These are phyloP conservation scores for Phymatotrichopsis omnivora DNA, from an alignment of 2,329 filamentous ascomycete genomes.

Conservation along the genomic window DNA sequence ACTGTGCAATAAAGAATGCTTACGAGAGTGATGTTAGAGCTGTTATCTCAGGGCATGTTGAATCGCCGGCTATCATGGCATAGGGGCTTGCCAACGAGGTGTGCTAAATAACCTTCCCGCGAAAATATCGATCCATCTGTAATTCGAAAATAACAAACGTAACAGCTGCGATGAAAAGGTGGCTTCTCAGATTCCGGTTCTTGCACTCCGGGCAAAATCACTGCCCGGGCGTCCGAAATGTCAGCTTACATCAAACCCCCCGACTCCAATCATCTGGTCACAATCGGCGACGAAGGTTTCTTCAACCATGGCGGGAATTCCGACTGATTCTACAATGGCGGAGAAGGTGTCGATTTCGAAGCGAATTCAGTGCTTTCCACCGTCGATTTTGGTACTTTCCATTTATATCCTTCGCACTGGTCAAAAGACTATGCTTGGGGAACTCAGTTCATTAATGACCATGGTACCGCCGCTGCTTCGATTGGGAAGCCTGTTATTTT, in stretches of 20 bases:
- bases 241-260: conserved; percentile 45
- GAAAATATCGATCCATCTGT: conserved; percentile 28
- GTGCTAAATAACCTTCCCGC: conserved; percentile 37
- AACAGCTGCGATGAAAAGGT: conserved; percentile 18
- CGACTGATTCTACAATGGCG: conserved; percentile 41
- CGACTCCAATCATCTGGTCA: conserved; percentile 45
- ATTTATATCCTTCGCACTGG: conserved; percentile 44
- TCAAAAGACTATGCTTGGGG: conserved; percentile 37
- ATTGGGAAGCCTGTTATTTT: conserved; percentile 33
- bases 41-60: conserved; percentile 48
- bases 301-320: conserved; percentile 36
- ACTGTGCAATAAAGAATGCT: conserved; percentile 43
- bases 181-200: conserved; percentile 8
- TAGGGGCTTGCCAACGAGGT: conserved; percentile 59
- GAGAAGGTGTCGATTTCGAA: conserved; percentile 43
- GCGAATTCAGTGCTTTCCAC: conserved; percentile 41
- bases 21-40: conserved; percentile 54
- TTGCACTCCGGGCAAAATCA: conserved; percentile 40
- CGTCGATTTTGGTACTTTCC: conserved; percentile 45
- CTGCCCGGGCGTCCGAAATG: conserved; percentile 45
- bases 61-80: conserved; percentile 48
- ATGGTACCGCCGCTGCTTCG: conserved; percentile 36
- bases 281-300: conserved; percentile 43
- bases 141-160: not conserved
- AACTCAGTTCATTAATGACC: conserved; percentile 40